A percentile compares a stretch with the other conserved stretches of the same genome.
phyloP scores from a whole-genome alignment of 1,284 basidiomycete species.

The Abortiporus biennis region DNA sequence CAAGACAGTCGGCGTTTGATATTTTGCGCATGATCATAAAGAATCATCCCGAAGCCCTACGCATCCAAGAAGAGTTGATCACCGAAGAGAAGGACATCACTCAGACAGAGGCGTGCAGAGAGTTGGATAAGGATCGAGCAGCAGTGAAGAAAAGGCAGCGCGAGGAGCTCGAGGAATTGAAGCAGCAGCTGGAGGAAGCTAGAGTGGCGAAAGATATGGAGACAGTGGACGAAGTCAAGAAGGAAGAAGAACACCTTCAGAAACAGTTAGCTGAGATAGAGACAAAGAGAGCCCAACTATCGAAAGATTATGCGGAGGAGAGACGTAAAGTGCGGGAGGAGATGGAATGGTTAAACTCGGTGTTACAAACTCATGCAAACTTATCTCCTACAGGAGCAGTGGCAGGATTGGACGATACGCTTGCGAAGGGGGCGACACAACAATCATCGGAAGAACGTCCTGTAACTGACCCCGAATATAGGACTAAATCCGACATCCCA shows the following conservation, averaged over 20 bases:
- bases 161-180: conserved; percentile 27
- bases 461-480: too few relatives aligned
- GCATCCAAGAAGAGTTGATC: conserved; percentile 12
- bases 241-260: conserved; percentile 2
- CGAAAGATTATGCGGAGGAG: conserved; percentile 3
- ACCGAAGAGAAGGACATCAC: conserved; percentile 29
- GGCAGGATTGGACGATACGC: too few relatives aligned
- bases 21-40: conserved; percentile 11
- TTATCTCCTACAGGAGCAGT: too few relatives aligned
- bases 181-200: conserved; percentile 5
- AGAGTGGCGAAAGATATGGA: conserved; percentile 5
- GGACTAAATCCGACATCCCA: too few relatives aligned
- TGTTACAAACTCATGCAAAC: too few relatives aligned
- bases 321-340: conserved; percentile 1
- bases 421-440: too few relatives aligned
- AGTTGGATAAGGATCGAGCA: conserved; percentile 19
- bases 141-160: conserved; percentile 28
- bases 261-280: conserved; percentile 1
- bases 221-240: too few relatives aligned
- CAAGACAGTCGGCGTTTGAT: conserved; percentile 6
- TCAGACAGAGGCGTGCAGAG: conserved; percentile 29
- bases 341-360: too few relatives aligned
- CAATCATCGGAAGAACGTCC: too few relatives aligned
- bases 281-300: conserved; percentile 3
- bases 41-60: conserved; percentile 7